Evolutionary conservation across 306 rosid species (phyloP).

Genomic region (Acacia acuminata): DNA sequence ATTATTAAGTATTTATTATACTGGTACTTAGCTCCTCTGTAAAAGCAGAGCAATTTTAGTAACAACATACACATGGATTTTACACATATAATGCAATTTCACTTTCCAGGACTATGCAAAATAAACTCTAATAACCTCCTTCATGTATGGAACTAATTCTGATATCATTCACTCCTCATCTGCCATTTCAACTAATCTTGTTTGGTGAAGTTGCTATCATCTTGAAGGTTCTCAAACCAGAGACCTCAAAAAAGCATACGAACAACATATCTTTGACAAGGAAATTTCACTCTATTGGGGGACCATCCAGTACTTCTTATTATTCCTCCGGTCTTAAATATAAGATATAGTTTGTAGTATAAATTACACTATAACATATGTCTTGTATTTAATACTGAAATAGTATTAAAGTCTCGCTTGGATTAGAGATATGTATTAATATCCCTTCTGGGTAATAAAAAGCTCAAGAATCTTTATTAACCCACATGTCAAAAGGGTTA

Average conservation of each 20-base stretch:
- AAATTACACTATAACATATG: too few species aligned
- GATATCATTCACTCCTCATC: not conserved
- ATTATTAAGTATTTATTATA: too few species aligned
- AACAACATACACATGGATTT: not conserved
- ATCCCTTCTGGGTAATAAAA: not conserved
- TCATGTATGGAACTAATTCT: not conserved
- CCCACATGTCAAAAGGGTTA: not conserved
- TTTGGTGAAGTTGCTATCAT: not conserved
- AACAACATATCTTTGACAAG: not conserved
- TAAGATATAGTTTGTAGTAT: too few species aligned
- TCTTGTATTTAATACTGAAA: too few species aligned
- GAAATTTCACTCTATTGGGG: not conserved
- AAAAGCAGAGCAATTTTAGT: not conserved
- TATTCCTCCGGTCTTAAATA: too few species aligned
- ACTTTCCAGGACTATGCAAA: not conserved
- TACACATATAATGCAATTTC: not conserved
- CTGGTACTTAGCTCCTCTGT: not conserved
- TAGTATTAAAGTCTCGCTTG: too few species aligned
- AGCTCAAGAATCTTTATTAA: not conserved
- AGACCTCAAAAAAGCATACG: not conserved
- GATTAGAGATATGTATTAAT: too few species aligned
- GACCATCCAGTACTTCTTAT: too few species aligned
- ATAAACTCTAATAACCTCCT: not conserved
- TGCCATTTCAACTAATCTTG: not conserved
- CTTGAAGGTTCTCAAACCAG: not conserved